Evolutionary conservation across 148 eudicot species (phyloP).

Genomic region (Chenopodium berlandieri): DNA sequence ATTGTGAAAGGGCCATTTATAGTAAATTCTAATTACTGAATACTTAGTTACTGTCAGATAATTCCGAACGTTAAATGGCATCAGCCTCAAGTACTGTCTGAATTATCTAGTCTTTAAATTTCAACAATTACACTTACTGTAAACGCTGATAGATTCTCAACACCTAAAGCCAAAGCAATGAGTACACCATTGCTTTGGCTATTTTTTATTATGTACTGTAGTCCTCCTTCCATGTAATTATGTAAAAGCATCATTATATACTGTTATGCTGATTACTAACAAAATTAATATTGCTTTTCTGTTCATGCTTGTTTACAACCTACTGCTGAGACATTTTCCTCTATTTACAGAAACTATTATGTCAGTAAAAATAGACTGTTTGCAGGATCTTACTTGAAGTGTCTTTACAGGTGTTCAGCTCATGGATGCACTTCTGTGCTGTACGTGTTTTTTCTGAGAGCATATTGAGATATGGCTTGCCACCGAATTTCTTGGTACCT

Average conservation of each 20-base stretch:
- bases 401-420: slow-evolving; percentile 54
- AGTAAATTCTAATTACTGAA: background rate
- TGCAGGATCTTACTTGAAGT: slow-evolving; percentile 13
- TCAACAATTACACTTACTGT: background rate
- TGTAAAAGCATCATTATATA: background rate
- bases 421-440: slow-evolving; percentile 97
- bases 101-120: background rate
- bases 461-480: slow-evolving; percentile 93
- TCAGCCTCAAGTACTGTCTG: background rate
- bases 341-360: too few relatives aligned
- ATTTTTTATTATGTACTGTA: background rate
- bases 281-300: background rate
- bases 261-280: background rate
- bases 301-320: slow-evolving; percentile 2
- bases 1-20: background rate
- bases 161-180: background rate
- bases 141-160: background rate
- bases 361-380: background rate
- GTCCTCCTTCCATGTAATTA: background rate
- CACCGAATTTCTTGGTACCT: slow-evolving; percentile 86
- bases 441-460: slow-evolving; percentile 79
- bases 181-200: background rate
- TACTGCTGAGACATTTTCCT: background rate
- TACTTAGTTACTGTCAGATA: background rate
- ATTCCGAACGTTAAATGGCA: background rate